These are phyloP conservation scores for Termitomyces heimii DNA, from an alignment of 768 basidiomycete genomes.

Conservation along the genomic window DNA sequence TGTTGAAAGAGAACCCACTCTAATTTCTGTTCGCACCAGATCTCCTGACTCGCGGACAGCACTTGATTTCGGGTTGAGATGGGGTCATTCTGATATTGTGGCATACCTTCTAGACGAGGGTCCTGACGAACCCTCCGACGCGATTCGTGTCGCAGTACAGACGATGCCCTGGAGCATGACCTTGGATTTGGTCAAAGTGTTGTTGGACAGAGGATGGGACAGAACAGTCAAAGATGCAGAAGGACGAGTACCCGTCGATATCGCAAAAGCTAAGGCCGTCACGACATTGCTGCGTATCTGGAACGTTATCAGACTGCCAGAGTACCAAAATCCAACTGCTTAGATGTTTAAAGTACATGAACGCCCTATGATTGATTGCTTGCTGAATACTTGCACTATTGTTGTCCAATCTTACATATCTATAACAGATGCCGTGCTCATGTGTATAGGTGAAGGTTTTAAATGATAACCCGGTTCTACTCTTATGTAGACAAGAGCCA, in stretches of 20 bases:
- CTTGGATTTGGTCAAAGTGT: background rate
- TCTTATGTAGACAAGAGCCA: background rate
- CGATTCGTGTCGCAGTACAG: background rate
- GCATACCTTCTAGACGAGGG: background rate
- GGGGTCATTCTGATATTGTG: background rate
- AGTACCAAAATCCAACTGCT: background rate
- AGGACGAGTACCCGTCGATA: background rate
- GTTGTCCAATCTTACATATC: background rate
- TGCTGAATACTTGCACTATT: background rate
- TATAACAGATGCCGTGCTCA: background rate
- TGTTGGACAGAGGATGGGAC: background rate
- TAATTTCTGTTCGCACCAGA: background rate
- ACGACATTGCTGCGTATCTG: slow-evolving; percentile 5
- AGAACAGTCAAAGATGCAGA: background rate
- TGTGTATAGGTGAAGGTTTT: background rate
- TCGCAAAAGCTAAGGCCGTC: background rate
- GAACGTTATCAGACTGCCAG: background rate
- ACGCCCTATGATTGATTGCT: background rate
- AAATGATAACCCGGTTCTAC: background rate
- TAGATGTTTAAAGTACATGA: background rate
- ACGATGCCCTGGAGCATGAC: background rate
- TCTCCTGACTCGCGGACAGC: background rate
- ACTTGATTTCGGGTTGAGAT: background rate
- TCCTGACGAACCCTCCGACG: background rate
- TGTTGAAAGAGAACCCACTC: background rate